These are phyloP conservation scores for Corniculantispora saksenae DNA, from an alignment of 2,329 filamentous ascomycete genomes.

Conservation along the genomic window DNA sequence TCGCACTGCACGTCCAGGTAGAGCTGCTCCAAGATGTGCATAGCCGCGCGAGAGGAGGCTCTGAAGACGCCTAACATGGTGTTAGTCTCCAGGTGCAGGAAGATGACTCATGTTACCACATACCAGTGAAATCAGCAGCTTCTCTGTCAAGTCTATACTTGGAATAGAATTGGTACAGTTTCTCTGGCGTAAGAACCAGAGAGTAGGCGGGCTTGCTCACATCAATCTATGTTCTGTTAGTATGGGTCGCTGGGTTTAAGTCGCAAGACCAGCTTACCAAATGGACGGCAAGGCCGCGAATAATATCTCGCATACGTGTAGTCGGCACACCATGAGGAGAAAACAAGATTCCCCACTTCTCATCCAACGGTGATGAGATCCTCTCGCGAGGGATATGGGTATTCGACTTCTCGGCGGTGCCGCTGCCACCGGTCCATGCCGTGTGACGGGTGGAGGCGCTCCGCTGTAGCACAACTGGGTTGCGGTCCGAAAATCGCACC, in stretches of 20 bases:
- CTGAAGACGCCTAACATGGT: neutral
- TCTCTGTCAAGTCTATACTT: conserved; percentile 66
- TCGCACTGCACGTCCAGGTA: conserved; percentile 57
- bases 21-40: conserved; percentile 35
- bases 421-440: neutral
- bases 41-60: neutral
- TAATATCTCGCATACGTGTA: conserved; percentile 65
- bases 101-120: conserved; percentile 26
- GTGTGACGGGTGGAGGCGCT: neutral
- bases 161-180: conserved; percentile 73
- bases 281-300: conserved; percentile 72
- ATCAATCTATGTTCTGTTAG: conserved; percentile 29
- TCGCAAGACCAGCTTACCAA: conserved; percentile 55
- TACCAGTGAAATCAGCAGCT: conserved; percentile 67
- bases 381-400: neutral
- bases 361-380: conserved; percentile 55
- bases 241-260: neutral
- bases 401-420: neutral
- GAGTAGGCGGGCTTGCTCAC: conserved; percentile 34
- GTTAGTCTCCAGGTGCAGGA: neutral
- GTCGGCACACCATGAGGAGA: conserved; percentile 68
- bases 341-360: conserved; percentile 77
- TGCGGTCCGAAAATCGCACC: conserved; percentile 16
- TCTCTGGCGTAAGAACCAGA: conserved; percentile 72
- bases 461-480: conserved; percentile 4